A percentile compares a stretch with the other conserved stretches of the same genome.
Evolutionary conservation across 306 rosid species (phyloP).

Genomic region (Fragaria ananassa): DNA sequence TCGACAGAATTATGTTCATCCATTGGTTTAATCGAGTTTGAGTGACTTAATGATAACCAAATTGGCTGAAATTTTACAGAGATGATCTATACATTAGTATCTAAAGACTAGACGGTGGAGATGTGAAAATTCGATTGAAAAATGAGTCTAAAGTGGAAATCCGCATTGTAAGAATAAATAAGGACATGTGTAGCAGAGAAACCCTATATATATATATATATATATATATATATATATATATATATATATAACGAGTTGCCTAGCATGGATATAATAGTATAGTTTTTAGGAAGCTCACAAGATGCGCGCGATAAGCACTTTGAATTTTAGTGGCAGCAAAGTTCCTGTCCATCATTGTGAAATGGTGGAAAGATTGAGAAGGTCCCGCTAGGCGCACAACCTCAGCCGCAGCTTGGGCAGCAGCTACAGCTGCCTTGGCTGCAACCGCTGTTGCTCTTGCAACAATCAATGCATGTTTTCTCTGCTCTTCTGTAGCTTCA

Average conservation of each 20-base stretch:
- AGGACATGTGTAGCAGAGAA: too few species aligned
- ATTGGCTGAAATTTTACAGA: too few species aligned
- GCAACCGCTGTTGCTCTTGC: conserved; percentile 84
- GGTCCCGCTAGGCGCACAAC: conserved; percentile 62
- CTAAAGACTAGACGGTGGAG: too few species aligned
- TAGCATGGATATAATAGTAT: neutral
- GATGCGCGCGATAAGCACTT: conserved; percentile 71
- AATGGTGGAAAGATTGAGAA: conserved; percentile 32
- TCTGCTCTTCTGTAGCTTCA: conserved; percentile 71
- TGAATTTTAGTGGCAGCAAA: conserved; percentile 73
- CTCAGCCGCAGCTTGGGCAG: conserved; percentile 86
- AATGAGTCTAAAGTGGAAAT: too few species aligned
- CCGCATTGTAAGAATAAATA: too few species aligned
- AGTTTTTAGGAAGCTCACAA: conserved; percentile 43
- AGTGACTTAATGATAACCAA: too few species aligned
- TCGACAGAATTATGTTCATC: too few species aligned
- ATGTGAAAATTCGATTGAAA: too few species aligned
- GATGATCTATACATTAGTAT: too few species aligned
- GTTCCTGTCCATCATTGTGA: conserved; percentile 35
- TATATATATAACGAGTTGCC: neutral
- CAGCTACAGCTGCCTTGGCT: conserved; percentile 85
- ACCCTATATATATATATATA: too few species aligned
- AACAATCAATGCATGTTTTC: conserved; percentile 71
- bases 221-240: neutral
- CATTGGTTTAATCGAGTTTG: too few species aligned